Base-by-base conservation (phyloP, 2,329 filamentous ascomycete species). In the Didymellaceae sp. region DNA sequence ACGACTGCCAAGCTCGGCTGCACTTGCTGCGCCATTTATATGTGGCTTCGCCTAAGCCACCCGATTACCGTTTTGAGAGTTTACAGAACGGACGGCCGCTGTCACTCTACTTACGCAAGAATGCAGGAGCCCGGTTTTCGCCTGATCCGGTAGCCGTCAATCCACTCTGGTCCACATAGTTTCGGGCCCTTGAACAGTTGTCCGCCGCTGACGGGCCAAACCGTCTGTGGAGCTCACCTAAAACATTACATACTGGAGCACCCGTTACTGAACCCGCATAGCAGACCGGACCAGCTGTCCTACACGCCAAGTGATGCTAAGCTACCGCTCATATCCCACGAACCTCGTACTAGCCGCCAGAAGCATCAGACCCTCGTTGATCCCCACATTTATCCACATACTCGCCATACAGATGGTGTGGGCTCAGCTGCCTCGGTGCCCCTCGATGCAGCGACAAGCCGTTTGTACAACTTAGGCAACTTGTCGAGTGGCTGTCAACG, bases 231-330 rank as follows among this genome's bases (percentile, higher is more conserved):
- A 45, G 44, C 44, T 50, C 49, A 56, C 40, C 44, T 51, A 57
- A 52, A 44, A 46, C 35, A 9, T 43, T 47, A 44, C 47, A 41
- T 43, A 58, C 49, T 41, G 14, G 21, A 51, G 30, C 34, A 28
- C 24, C 21, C 47, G 30, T 46, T 45, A 53, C 50, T 57, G 54
- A 57, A 52, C 49, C 50, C 37, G 49, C 45, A 55, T 54, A 53
- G 34, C 43, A 26, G 44, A 48, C 20, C 30, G 54, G 17, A 37
- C 35, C 45, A 47, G 33, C 35, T 41, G 32, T 63, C 49, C 51
- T 62, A 55, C 58, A 42, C 40, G 64, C 63, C 63, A 68, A 68
- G 63, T 42, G 22, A 51, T 53, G 55, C 54, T 61, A 61, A 54
- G 40, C 40, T 45, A 48, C 43, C 51, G 8, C 33, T 54, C 50